Evolutionary conservation across 2,329 filamentous ascomycete species (phyloP).

Genomic region (Colletotrichum sojae): DNA sequence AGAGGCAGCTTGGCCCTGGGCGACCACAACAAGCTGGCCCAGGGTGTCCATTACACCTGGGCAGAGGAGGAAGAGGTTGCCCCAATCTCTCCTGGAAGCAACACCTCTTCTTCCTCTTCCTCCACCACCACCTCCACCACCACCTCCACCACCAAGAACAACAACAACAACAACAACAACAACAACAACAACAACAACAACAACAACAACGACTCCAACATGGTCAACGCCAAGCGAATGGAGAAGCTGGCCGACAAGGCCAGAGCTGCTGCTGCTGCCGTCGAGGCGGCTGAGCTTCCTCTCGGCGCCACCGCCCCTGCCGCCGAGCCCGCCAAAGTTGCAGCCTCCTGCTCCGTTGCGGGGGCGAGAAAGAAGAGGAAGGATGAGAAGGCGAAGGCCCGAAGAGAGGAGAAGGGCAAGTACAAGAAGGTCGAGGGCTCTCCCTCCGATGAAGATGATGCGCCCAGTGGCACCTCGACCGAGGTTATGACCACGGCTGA

Average conservation of each 20-base stretch:
- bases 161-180: neutral
- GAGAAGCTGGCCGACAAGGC: constrained; percentile 14
- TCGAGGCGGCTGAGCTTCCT: neutral
- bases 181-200: neutral
- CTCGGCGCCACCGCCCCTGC: neutral
- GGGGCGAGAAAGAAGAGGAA: constrained; percentile 1
- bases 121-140: neutral
- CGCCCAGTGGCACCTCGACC: neutral
- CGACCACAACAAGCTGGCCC: neutral
- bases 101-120: too few species aligned
- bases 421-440: neutral
- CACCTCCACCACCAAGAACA: neutral
- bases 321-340: neutral
- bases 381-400: constrained; percentile 6
- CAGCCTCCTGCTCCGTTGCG: neutral
- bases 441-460: constrained; percentile 12
- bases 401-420: neutral
- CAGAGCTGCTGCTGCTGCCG: neutral
- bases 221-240: constrained; percentile 6
- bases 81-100: neutral
- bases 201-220: neutral
- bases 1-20: neutral
- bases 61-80: neutral
- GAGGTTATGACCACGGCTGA: neutral
- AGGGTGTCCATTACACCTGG: constrained; percentile 3